Evolutionary conservation across 2,329 filamentous ascomycete species (phyloP).

Genomic region (Chaetoscypha palmicola): DNA sequence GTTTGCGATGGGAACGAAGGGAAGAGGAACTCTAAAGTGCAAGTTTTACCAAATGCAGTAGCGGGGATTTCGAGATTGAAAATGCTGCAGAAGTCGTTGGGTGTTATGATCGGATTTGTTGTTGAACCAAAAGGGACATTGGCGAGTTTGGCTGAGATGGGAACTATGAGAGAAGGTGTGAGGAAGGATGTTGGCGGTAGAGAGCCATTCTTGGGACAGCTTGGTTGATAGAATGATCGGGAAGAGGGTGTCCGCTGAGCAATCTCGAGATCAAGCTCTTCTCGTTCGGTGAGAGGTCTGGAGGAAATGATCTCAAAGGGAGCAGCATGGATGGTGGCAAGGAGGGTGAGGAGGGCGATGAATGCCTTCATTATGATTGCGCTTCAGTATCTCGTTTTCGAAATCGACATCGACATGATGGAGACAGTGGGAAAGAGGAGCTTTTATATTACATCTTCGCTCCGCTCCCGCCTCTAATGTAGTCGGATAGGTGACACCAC

Average conservation of each 20-base stretch:
- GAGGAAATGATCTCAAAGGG: conserved; percentile 5
- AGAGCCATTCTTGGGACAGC: conserved; percentile 9
- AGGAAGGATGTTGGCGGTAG: conserved; percentile 6
- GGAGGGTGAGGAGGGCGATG: conserved; percentile 1
- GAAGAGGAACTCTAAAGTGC: conserved; percentile 17
- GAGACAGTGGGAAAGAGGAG: too few species aligned
- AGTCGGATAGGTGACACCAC: too few species aligned
- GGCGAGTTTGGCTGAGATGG: conserved; percentile 6
- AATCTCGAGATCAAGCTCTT: background rate
- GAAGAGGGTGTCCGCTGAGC: background rate
- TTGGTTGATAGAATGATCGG: background rate
- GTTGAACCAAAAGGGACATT: conserved; percentile 11
- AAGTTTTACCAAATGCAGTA: conserved; percentile 11
- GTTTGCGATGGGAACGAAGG: conserved; percentile 5
- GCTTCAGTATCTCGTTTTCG: too few species aligned
- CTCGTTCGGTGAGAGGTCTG: background rate
- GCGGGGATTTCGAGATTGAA: conserved; percentile 16
- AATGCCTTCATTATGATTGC: conserved; percentile 3
- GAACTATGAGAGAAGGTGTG: conserved; percentile 10
- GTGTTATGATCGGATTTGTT: conserved; percentile 9
- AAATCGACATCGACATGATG: too few species aligned
- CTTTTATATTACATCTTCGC: too few species aligned
- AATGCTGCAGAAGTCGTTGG: conserved; percentile 17
- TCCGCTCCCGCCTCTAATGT: too few species aligned
- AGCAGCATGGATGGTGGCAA: background rate